Base-by-base conservation (phyloP, 129 eudicot species). In the Artemisia annua region DNA sequence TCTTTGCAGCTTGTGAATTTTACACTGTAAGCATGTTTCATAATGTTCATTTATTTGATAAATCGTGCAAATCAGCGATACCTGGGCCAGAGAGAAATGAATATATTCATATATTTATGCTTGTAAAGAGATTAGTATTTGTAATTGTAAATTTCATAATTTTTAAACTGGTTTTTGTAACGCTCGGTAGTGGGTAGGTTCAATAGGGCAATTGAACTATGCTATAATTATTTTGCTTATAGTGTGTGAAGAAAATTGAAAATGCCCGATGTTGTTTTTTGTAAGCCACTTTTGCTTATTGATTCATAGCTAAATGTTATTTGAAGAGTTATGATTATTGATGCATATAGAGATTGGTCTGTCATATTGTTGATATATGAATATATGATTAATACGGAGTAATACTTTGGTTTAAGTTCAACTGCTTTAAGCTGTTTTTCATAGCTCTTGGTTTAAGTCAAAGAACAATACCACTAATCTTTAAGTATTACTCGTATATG, bases 1-100 rank as follows among this genome's bases (percentile, higher is more conserved):
- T 7, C 46, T 39, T 39, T 39, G 46, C 46, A 39, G 46, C 44
- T 22, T 58, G 12, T 39, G 67, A 57, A 35, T 57, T 39, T 12
- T 13, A 22, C 59, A 19, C 5, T 57, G 67, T 71, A 20, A 43
- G 44, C 66, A 43, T 71, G 61, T 48, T 61, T 61, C 9, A 14
- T 61, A 48, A 24, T 61, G 51, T 11, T 72, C 46, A 22, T 58
- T 20, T 58, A 15, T 72, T 20, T 14, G 4, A 57, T 39, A 70
- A 54, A 55, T 12, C 54, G 55, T 70, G 63, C 35, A 17, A 51
- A 55, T 24, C 63, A 54, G 39, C 12, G 19, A 35, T 17, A n/a
- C 16, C 52, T 17, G 51, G 20, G n/a, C 52, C 3, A 55, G 48
- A 22, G 52, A 49, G 48, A 24, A 19, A 48, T 14, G 46, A 19